Evolutionary conservation across 2,329 filamentous ascomycete species (phyloP).

Genomic region (Harringtonia aguacate): DNA sequence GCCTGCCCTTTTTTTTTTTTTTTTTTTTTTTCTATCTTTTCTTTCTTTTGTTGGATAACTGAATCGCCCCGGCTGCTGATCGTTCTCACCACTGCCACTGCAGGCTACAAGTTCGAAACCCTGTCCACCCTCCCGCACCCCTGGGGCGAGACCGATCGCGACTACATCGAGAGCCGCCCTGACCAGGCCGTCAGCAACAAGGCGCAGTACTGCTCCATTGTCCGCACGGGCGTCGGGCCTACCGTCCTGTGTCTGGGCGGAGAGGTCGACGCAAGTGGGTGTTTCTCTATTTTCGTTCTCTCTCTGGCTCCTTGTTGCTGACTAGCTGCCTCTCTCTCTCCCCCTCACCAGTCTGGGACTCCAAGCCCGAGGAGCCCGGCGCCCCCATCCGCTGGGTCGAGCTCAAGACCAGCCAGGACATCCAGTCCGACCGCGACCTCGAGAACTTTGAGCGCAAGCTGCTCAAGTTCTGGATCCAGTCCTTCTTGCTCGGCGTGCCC

Average conservation of each 20-base stretch:
- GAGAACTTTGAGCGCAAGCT: constrained; percentile 80
- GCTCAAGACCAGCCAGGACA: constrained; percentile 77
- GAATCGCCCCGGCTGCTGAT: too few relatives aligned
- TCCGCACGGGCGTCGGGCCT: constrained; percentile 75
- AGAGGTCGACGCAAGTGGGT: constrained; percentile 78
- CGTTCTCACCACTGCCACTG: neutral
- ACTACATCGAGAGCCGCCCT: constrained; percentile 69
- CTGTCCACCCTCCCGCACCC: constrained; percentile 63
- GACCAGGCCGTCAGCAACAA: constrained; percentile 71
- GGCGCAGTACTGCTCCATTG: constrained; percentile 91
- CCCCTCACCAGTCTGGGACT: constrained; percentile 59
- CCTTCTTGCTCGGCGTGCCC: constrained; percentile 84
- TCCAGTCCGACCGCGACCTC: constrained; percentile 56
- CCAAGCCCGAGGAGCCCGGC: constrained; percentile 55
- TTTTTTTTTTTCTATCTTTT: neutral
- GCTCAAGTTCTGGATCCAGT: constrained; percentile 94
- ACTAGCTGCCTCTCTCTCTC: neutral
- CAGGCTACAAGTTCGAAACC: constrained; percentile 95
- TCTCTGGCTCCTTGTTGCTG: neutral
- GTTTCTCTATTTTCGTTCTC: neutral
- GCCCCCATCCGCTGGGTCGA: constrained; percentile 86
- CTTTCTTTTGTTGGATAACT: neutral
- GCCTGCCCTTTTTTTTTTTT: constrained; percentile 1
- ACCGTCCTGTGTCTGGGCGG: constrained; percentile 71
- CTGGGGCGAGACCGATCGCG: constrained; percentile 62